Base-by-base conservation (phyloP, 495 filamentous ascomycete genomes). In the Neurospora sp. region DNA sequence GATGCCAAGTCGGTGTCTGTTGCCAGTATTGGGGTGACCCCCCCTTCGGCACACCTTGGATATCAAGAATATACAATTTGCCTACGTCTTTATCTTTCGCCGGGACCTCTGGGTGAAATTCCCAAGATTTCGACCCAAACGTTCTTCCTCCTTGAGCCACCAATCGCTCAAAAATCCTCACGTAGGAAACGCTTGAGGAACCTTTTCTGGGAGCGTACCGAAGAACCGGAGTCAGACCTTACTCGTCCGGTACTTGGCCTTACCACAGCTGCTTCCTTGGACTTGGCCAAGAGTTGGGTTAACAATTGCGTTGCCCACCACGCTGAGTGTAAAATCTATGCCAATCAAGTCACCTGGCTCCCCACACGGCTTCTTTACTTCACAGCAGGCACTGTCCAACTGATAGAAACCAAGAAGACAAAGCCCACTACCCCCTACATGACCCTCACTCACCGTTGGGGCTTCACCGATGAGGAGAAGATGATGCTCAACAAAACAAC, bases 371-470 rank as follows among this genome's bases (percentile, higher is more conserved):
- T 71, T 14, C 45, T 71, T 8, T n/a, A 71, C 20, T 18, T 71
- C n/a, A 27, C 70, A 4, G 45, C 18, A 14, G 22, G 22, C 12
- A 59, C 47, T 31, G 16, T 71, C 8, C 70, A 45, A 71, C n/a
- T 71, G 8, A 61, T 71, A 18, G 70, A 71, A 6, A 71, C 70
- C n/a, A 71, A 65, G 9, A 4, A 68, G 22, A 71, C 45, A 5
- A 22, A n/a, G n/a, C 45, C 38, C 14, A 27, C 42, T 1, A 35
- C 40, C 1, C 12, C 44, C 6, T 71, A 71, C 27, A 65, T 61
- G 40, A 71, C 70, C 16, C 14, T 71, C 16, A 71, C 41, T 10
- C 70, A 71, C 31, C 38, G 70, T n/a, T 71, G 70, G 70, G 70
- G 70, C 22, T 59, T 45, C 12, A 44, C 8, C 70, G 38, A 61